These are phyloP conservation scores for Volvox africanus DNA, from an alignment of 139 green algal species.

Conservation along the genomic window DNA sequence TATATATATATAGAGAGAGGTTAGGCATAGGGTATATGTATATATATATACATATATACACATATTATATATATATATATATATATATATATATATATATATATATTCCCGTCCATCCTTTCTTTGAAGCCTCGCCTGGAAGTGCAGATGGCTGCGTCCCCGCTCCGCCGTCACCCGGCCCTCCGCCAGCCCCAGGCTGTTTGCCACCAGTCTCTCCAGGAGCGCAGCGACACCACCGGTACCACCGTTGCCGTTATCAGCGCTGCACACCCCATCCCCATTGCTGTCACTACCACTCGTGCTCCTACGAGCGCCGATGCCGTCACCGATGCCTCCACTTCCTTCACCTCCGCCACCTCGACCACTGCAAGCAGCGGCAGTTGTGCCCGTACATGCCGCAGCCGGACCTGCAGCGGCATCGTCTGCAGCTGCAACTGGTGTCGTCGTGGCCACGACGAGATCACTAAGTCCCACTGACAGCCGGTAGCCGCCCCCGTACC, in stretches of 20 bases:
- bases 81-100: too few relatives aligned
- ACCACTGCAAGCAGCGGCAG: too few relatives aligned
- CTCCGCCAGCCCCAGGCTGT: background rate
- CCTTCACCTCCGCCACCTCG: background rate
- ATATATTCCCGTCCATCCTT: too few relatives aligned
- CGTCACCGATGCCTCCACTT: background rate
- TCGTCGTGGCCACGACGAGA: background rate
- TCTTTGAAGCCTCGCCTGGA: background rate
- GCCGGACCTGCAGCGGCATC: background rate
- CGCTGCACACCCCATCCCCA: background rate
- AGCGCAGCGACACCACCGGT: background rate
- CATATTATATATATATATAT: too few relatives aligned
- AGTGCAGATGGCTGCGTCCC: slow-evolving; percentile 42
- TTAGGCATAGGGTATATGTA: too few relatives aligned
- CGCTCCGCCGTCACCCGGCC: background rate
- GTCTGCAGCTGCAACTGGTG: too few relatives aligned
- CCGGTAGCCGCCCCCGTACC: slow-evolving; percentile 79
- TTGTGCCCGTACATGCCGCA: too few relatives aligned
- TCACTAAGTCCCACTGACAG: background rate
- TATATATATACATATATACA: too few relatives aligned
- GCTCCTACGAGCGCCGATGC: background rate
- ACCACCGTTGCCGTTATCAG: background rate
- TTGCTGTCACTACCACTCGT: background rate
- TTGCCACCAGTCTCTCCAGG: background rate
- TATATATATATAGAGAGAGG: too few relatives aligned